Percentiles rank a stretch among this genome's conserved stretches.
Conservation (phyloP, 495 filamentous ascomycete genomes). For the Aspergillus campestris region DNA sequence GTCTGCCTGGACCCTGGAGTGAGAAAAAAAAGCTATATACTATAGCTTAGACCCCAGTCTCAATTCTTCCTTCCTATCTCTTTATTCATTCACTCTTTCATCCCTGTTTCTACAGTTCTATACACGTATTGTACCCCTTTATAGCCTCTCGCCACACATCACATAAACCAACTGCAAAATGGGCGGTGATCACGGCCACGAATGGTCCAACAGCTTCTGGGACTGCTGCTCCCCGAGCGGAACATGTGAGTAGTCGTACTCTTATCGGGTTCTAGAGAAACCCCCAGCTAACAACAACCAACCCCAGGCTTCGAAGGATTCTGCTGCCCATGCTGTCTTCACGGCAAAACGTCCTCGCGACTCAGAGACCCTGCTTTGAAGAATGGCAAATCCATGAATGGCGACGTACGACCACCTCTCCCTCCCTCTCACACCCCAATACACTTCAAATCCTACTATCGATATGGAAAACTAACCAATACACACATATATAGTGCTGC, state of each 20-base stretch:
- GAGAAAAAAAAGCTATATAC: too few species aligned
- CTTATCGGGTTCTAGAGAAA: not conserved
- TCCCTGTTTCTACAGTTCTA: too few species aligned
- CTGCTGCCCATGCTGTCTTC: slow-evolving; percentile 47
- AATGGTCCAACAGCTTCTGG: slow-evolving; percentile 17
- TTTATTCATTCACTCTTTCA: too few species aligned
- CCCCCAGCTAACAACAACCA: slow-evolving; percentile 4
- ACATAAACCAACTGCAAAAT: too few species aligned
- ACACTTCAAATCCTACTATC: not conserved
- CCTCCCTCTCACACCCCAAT: not conserved
- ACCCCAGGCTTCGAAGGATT: slow-evolving; percentile 28
- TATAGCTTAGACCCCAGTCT: too few species aligned
- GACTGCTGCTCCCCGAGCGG: slow-evolving; percentile 16
- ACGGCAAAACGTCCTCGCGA: slow-evolving; percentile 43
- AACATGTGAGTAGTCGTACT: slow-evolving; percentile 8
- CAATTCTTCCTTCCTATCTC: too few species aligned
- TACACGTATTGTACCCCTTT: too few species aligned
- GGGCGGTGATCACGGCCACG: not conserved
- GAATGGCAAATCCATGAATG: slow-evolving; percentile 35
- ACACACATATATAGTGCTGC: slow-evolving; percentile 10
- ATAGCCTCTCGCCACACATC: too few species aligned
- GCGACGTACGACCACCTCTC: slow-evolving; percentile 28
- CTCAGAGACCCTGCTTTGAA: slow-evolving; percentile 36
- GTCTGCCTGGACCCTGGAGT: too few species aligned
- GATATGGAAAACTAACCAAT: not conserved